phyloP scores from a whole-genome alignment of 164 flowering plant species.

The Taxillus chinensis region DNA sequence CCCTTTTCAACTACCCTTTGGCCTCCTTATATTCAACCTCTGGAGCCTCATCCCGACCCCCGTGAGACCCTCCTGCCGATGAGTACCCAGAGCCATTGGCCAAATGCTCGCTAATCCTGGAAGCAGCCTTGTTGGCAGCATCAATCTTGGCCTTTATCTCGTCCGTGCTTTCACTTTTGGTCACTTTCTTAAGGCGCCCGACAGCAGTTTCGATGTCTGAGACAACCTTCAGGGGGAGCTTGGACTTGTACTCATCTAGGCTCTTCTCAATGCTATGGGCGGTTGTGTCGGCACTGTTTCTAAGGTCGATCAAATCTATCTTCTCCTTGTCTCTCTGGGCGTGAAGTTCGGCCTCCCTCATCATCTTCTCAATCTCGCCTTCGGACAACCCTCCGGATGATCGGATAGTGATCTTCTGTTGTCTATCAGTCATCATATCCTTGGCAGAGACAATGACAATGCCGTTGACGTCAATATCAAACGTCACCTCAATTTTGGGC shows the following conservation, averaged over 20 bases:
- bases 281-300: conserved; percentile 39
- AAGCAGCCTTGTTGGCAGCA: conserved; percentile 42
- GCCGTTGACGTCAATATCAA: conserved; percentile 54
- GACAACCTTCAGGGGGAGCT: conserved; percentile 34
- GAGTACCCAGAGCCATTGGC: conserved; percentile 24
- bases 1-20: conserved; percentile 20
- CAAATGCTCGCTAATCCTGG: conserved; percentile 50
- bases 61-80: conserved; percentile 16
- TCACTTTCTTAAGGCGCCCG: conserved; percentile 25
- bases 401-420: conserved; percentile 44
- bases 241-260: conserved; percentile 37
- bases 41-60: conserved; percentile 26
- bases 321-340: conserved; percentile 42
- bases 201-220: conserved; percentile 36
- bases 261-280: conserved; percentile 51
- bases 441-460: conserved; percentile 51
- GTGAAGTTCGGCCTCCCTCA: conserved; percentile 42
- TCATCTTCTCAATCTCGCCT: conserved; percentile 48
- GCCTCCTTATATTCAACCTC: conserved; percentile 61
- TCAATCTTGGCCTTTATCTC: conserved; percentile 47
- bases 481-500: conserved; percentile 53
- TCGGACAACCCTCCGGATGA: conserved; percentile 56
- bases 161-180: conserved; percentile 26
- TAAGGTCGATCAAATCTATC: conserved; percentile 34
- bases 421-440: conserved; percentile 37